Percentiles rank a stretch among this genome's conserved stretches.
Evolutionary conservation across 176 grass and related monocot species (phyloP).

Genomic region (Musa itinerans): DNA sequence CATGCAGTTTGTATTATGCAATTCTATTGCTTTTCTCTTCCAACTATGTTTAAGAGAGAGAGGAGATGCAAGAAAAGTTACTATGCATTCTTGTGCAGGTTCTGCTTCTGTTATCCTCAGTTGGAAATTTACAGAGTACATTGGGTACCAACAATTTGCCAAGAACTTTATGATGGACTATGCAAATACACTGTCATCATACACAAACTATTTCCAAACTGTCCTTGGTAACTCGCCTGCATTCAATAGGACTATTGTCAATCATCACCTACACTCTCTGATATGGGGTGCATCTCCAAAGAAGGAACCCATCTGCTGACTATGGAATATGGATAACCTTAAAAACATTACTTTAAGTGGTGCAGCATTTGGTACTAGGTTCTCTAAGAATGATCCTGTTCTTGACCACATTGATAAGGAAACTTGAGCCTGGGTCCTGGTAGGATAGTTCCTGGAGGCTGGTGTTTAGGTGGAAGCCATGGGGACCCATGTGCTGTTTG

Average conservation of each 20-base stretch:
- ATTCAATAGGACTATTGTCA: slow-evolving; percentile 73
- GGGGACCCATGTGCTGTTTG: slow-evolving; percentile 49
- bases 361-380: slow-evolving; percentile 47
- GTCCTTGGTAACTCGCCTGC: slow-evolving; percentile 76
- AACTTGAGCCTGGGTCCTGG: slow-evolving; percentile 31
- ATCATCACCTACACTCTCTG: slow-evolving; percentile 60
- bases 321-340: slow-evolving; percentile 29
- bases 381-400: slow-evolving; percentile 48
- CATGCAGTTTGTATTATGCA: not conserved
- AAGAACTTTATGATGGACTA: slow-evolving; percentile 87
- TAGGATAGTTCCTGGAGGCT: slow-evolving; percentile 57
- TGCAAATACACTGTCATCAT: slow-evolving; percentile 58
- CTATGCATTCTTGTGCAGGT: slow-evolving; percentile 36
- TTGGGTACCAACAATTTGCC: slow-evolving; percentile 67
- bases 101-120: slow-evolving; percentile 78
- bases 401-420: slow-evolving; percentile 61
- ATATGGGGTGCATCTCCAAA: slow-evolving; percentile 23
- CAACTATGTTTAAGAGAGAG: slow-evolving; percentile 4
- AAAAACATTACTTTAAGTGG: slow-evolving; percentile 55
- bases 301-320: slow-evolving; percentile 44
- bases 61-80: slow-evolving; percentile 5
- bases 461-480: slow-evolving; percentile 64
- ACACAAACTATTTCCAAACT: slow-evolving; percentile 85
- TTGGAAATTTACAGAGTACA: slow-evolving; percentile 60
- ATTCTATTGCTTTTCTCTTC: too few species aligned